Percentiles rank a stretch among this genome's conserved stretches.
Evolutionary conservation across 2,329 filamentous ascomycete genomes (phyloP).

Genomic region (Pseudogymnoascus destructans): DNA sequence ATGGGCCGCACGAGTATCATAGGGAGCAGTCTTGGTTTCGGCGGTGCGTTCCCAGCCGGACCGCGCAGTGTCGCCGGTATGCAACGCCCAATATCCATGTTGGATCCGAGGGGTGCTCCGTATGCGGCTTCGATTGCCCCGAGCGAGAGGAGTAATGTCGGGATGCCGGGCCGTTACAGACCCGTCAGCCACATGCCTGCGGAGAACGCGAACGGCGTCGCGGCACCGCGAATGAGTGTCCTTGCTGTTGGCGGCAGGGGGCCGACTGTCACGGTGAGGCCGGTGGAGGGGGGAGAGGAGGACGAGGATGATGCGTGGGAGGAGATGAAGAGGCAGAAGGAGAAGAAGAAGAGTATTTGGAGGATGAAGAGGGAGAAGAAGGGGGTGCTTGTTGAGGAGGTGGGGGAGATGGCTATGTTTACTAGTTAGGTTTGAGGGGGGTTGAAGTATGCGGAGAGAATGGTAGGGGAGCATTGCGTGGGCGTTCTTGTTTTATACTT

Average conservation of each 20-base stretch:
- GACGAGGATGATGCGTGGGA: conserved; percentile 58
- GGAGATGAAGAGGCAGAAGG: conserved; percentile 55
- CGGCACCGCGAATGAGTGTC: conserved; percentile 34
- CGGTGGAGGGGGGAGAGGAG: conserved; percentile 26
- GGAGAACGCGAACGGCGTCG: conserved; percentile 25
- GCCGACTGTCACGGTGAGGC: conserved; percentile 18
- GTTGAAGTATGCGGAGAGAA: too few relatives aligned
- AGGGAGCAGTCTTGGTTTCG: neutral
- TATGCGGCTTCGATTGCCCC: conserved; percentile 90
- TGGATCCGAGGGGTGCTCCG: conserved; percentile 25
- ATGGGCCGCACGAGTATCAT: neutral
- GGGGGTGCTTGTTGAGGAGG: neutral
- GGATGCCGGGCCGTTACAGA: conserved; percentile 77
- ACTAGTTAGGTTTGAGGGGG: neutral
- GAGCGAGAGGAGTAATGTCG: conserved; percentile 88
- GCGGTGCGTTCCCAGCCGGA: conserved; percentile 48
- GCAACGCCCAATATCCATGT: conserved; percentile 24
- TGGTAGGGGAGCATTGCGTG: neutral
- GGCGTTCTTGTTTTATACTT: neutral
- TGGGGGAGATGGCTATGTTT: neutral
- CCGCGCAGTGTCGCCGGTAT: conserved; percentile 32
- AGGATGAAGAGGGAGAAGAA: conserved; percentile 41
- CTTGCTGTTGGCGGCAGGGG: conserved; percentile 20
- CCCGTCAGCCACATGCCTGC: conserved; percentile 60
- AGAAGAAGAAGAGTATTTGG: conserved; percentile 56